phyloP scores from a whole-genome alignment of 495 filamentous ascomycete species.

The Friedmanniomyces endolithicus region DNA sequence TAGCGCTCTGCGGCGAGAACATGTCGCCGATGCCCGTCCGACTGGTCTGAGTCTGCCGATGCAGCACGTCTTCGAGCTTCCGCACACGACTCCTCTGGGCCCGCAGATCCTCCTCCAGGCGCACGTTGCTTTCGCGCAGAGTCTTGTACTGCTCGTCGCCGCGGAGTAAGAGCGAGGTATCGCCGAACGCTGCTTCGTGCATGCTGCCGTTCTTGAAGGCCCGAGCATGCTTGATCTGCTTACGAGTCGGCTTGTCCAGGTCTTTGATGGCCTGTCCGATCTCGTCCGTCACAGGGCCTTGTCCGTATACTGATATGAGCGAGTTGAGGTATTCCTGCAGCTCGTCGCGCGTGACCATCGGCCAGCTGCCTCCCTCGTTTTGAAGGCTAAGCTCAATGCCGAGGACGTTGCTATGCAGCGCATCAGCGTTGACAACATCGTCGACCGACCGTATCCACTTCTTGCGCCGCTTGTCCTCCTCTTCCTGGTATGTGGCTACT shows the following conservation, averaged over 20 bases:
- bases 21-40: conserved; percentile 57
- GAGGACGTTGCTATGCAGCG: conserved; percentile 52
- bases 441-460: conserved; percentile 81
- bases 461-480: conserved; percentile 75
- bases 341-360: conserved; percentile 45
- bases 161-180: conserved; percentile 65
- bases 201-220: conserved; percentile 94
- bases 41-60: conserved; percentile 65
- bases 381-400: conserved; percentile 76
- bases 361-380: conserved; percentile 70
- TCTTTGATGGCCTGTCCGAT: conserved; percentile 47
- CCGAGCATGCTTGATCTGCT: conserved; percentile 64
- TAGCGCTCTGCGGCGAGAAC: conserved; percentile 37
- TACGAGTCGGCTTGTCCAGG: conserved; percentile 60
- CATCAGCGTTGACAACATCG: conserved; percentile 38
- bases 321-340: conserved; percentile 43
- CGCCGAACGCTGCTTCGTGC: conserved; percentile 67
- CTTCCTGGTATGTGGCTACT: conserved; percentile 77
- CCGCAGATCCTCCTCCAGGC: conserved; percentile 67
- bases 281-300: conserved; percentile 53
- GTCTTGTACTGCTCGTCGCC: conserved; percentile 65
- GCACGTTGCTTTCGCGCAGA: conserved; percentile 65
- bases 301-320: conserved; percentile 44
- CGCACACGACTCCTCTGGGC: conserved; percentile 84
- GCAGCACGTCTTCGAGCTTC: conserved; percentile 83